These are phyloP conservation scores for Starmerella apis DNA, from an alignment of 805 yeast genomes.

Conservation along the genomic window DNA sequence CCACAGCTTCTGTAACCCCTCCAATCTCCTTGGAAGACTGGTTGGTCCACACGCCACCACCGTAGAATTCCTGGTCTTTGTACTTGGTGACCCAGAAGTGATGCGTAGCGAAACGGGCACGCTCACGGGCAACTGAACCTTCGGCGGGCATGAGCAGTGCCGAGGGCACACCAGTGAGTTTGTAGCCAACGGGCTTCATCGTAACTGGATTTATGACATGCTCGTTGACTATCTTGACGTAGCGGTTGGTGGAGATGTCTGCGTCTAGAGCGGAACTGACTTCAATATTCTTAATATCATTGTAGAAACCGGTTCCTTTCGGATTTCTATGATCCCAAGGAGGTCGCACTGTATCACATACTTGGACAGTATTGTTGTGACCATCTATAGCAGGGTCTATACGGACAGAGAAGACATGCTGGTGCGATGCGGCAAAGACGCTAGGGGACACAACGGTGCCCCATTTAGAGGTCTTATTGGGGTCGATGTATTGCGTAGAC, in stretches of 20 bases:
- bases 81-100: slow-evolving; percentile 77
- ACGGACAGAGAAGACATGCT: slow-evolving; percentile 69
- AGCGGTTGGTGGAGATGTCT: slow-evolving; percentile 63
- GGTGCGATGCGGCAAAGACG: slow-evolving; percentile 76
- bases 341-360: slow-evolving; percentile 58
- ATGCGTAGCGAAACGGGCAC: slow-evolving; percentile 66
- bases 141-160: slow-evolving; percentile 62
- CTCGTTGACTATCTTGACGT: slow-evolving; percentile 67
- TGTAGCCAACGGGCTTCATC: slow-evolving; percentile 65
- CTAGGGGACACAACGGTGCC: slow-evolving; percentile 72
- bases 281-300: slow-evolving; percentile 54
- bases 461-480: slow-evolving; percentile 52
- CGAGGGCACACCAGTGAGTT: slow-evolving; percentile 60
- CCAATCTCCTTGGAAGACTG: slow-evolving; percentile 61
- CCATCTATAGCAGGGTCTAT: slow-evolving; percentile 78
- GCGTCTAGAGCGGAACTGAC: slow-evolving; percentile 63
- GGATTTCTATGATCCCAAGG: slow-evolving; percentile 49
- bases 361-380: slow-evolving; percentile 60
- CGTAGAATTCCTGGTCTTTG: slow-evolving; percentile 57
- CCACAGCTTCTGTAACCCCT: slow-evolving; percentile 26
- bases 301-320: slow-evolving; percentile 58
- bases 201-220: slow-evolving; percentile 57
- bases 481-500: slow-evolving; percentile 75
- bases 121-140: slow-evolving; percentile 52
- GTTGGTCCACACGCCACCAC: slow-evolving; percentile 81